Conservation (phyloP, 495 filamentous ascomycete genomes). For the Aspergillus avenaceus region DNA sequence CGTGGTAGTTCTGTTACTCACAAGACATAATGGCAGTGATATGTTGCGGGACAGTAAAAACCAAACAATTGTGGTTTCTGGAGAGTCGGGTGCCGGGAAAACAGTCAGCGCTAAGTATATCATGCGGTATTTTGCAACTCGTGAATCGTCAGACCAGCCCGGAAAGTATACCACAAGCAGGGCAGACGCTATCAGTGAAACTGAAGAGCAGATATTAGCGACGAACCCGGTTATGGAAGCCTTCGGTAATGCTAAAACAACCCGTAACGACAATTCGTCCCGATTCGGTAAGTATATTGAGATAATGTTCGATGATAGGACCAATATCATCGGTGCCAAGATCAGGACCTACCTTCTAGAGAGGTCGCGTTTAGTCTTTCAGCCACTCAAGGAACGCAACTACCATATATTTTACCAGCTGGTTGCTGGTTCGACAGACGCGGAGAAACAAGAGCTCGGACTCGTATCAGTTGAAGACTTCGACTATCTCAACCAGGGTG, state of each 20-base stretch:
- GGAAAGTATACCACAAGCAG: constrained; percentile 73
- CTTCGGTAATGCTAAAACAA: constrained; percentile 99
- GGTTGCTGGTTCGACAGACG: constrained; percentile 86
- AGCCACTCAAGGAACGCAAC: constrained; percentile 94
- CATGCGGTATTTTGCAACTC: constrained; percentile 98
- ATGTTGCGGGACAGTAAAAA: constrained; percentile 96
- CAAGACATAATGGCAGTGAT: constrained; percentile 53
- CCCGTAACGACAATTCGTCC: constrained; percentile 97
- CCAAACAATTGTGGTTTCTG: constrained; percentile 97
- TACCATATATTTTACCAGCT: constrained; percentile 99
- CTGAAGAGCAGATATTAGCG: constrained; percentile 94
- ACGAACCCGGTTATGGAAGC: constrained; percentile 99
- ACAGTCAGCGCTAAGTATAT: constrained; percentile 99
- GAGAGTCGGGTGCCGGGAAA: constrained; percentile 97
- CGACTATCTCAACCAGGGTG: constrained; percentile 94
- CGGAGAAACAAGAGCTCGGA: constrained; percentile 71
- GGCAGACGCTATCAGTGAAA: constrained; percentile 91
- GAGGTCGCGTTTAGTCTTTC: constrained; percentile 95
- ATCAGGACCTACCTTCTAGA: constrained; percentile 95
- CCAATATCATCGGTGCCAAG: constrained; percentile 96
- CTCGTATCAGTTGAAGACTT: constrained; percentile 84
- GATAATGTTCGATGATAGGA: constrained; percentile 95
- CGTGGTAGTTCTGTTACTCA: constrained; percentile 1
- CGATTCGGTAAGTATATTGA: constrained; percentile 99
- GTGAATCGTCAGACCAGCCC: constrained; percentile 88